A percentile compares a stretch with the other conserved stretches of the same genome.
Evolutionary conservation across 169 alveolate genomes (phyloP).

Genomic region (Babesia ovata): DNA sequence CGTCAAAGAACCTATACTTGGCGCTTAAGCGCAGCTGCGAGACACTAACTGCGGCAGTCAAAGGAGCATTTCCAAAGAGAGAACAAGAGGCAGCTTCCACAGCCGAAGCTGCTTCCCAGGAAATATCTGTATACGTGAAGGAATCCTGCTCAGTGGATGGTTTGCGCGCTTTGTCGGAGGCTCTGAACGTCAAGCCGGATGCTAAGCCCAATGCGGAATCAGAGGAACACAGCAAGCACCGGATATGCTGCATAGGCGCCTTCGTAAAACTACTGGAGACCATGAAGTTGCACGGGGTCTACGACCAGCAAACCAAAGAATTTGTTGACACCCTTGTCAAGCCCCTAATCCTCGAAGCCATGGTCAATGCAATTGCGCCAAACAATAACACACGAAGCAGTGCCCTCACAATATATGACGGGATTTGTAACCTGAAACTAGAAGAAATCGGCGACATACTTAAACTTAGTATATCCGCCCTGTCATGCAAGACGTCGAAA

Average conservation of each 20-base stretch:
- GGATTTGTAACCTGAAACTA: conserved; percentile 34
- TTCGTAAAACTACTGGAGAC: conserved; percentile 31
- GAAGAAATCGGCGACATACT: conserved; percentile 42
- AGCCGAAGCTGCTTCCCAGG: background rate
- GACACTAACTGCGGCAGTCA: conserved; percentile 3
- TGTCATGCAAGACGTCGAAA: conserved; percentile 21
- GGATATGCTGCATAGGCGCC: conserved; percentile 37
- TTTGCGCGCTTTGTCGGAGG: conserved; percentile 21
- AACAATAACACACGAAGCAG: conserved; percentile 48
- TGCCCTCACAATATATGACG: conserved; percentile 46
- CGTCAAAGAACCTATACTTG: conserved; percentile 27
- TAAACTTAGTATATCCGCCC: conserved; percentile 41
- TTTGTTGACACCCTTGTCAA: conserved; percentile 16
- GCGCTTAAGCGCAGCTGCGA: conserved; percentile 51
- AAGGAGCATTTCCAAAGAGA: background rate
- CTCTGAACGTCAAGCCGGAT: conserved; percentile 17
- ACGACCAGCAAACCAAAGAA: background rate
- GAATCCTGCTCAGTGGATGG: conserved; percentile 30
- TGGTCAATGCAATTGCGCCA: conserved; percentile 38
- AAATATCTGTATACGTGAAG: conserved; percentile 23
- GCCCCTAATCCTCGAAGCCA: conserved; percentile 58
- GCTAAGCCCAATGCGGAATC: conserved; percentile 24
- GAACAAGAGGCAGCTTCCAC: background rate
- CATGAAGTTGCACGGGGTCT: conserved; percentile 30
- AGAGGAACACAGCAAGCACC: conserved; percentile 51